phyloP scores from a whole-genome alignment of 306 rosid species.

The Trifolium pratense region DNA sequence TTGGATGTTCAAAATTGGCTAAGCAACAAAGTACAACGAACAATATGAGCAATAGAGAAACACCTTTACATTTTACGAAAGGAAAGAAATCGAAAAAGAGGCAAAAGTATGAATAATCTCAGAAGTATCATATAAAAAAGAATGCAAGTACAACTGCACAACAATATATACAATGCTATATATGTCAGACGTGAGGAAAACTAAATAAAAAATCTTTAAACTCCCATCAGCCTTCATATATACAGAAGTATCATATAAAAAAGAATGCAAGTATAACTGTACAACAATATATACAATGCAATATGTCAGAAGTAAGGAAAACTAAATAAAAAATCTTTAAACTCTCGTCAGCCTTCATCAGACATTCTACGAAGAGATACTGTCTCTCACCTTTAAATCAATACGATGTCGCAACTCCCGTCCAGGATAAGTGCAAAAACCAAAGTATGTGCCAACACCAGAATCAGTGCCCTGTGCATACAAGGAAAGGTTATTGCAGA shows the following conservation, averaged over 20 bases:
- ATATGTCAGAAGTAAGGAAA: neutral
- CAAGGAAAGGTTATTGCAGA: slow-evolving; percentile 30
- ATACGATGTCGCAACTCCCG: slow-evolving; percentile 84
- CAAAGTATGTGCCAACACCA: slow-evolving; percentile 92
- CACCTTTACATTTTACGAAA: neutral
- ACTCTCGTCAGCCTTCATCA: slow-evolving; percentile 6
- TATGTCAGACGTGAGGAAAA: too few species aligned
- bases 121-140: neutral
- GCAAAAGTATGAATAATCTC: neutral
- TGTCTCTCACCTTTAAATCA: slow-evolving; percentile 73
- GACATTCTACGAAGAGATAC: slow-evolving; percentile 11
- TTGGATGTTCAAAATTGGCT: slow-evolving; percentile 8
- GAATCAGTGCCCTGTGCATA: slow-evolving; percentile 74
- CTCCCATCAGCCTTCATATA: too few species aligned
- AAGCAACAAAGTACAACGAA: slow-evolving; percentile 31
- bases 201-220: too few species aligned
- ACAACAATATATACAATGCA: neutral
- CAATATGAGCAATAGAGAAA: neutral
- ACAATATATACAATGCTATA: too few species aligned
- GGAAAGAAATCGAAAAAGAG: neutral
- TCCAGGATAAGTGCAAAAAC: slow-evolving; percentile 89
- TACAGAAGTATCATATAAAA: too few species aligned
- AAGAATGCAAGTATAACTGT: too few species aligned
- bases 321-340: neutral
- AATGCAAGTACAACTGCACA: neutral